These are phyloP conservation scores for Neurospora sp. DNA, from an alignment of 495 filamentous ascomycete species.

Conservation along the genomic window DNA sequence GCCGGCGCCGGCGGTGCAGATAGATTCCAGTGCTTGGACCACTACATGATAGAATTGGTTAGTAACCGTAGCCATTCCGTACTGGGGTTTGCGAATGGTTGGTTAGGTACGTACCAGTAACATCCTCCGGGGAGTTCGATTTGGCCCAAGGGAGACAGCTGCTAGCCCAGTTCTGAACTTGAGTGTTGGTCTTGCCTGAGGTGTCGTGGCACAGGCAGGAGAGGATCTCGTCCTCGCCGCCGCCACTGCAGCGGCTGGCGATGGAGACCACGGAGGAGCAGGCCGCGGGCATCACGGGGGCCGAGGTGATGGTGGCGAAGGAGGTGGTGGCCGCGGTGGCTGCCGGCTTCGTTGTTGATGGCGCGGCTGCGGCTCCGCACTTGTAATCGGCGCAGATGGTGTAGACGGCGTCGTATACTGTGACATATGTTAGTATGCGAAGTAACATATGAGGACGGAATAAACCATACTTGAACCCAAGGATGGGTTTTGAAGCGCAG, in stretches of 20 bases:
- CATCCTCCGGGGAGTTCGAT: conserved; percentile 7
- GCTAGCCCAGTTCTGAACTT: conserved; percentile 13
- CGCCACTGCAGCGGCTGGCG: neutral
- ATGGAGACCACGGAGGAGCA: conserved; percentile 1
- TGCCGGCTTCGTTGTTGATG: neutral
- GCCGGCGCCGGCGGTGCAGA: neutral
- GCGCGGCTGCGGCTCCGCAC: neutral
- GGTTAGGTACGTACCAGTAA: conserved; percentile 7
- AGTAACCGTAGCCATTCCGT: neutral
- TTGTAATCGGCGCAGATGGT: neutral
- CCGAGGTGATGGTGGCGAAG: neutral
- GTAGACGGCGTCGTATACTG: neutral
- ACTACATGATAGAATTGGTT: neutral
- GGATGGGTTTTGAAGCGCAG: conserved; percentile 1
- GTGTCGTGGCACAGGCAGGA: conserved; percentile 1
- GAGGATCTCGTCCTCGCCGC: neutral
- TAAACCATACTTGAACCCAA: neutral
- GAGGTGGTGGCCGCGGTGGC: neutral
- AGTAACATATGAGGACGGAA: neutral
- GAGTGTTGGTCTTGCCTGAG: conserved; percentile 9
- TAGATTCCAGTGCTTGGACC: neutral
- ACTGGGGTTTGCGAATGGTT: neutral
- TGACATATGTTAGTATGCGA: neutral
- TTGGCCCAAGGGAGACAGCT: conserved; percentile 11
- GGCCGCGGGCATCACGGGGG: neutral